Evolutionary conservation across 257 asterid species (phyloP), one percentile per base, ranked within the genome.

Genomic region (Solanum microdontum): DNA sequence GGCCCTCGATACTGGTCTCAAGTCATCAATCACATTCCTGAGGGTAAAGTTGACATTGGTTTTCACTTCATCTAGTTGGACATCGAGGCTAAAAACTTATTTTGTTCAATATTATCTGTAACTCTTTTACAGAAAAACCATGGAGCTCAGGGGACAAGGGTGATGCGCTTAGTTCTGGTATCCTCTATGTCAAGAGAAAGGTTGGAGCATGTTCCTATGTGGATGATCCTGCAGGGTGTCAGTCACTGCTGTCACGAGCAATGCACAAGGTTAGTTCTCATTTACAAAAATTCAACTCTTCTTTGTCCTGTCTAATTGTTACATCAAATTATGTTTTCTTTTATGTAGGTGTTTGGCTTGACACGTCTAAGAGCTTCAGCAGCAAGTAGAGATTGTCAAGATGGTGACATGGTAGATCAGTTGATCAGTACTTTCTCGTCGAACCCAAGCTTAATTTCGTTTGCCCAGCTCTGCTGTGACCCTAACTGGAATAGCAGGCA

Each of bases 1-100:
- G 99, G 99, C 89, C 99, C 99, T 88, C 97, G 99, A 75, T 97
- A 97, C 91, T 97, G 99, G 99, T 94, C 99, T 89, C 98, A 95
- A 90, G 93, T 93, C 85, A 92, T 97, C 70, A 94, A 95, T 88
- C 98, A 94, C 91, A 92, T 70, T 88, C 99, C 98, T 58, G 91
- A 94, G 90, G 98, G 99, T 97, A 92, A 64, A 89, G 72, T 43
- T 87, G 62, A 43, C 76, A 8, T 66, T 75, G 45, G 21, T 84
- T 75, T 51, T 89, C 36, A 58, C 75, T 58, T 58, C 83, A 51
- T 79, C 73, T 86, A 34, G 43, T 90, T 40, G 36, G 83, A 58
- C 62, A 58, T 55, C 11, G 24, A 66, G 24, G 14, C 36, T 68
- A 45, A 69, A 40, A 33, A 26, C 30, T 30, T 73, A 30, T 48